Percentiles rank a stretch among this genome's conserved stretches.
phyloP scores from a whole-genome alignment of 2,329 filamentous ascomycete species.

The Alternaria triticimaculans region DNA sequence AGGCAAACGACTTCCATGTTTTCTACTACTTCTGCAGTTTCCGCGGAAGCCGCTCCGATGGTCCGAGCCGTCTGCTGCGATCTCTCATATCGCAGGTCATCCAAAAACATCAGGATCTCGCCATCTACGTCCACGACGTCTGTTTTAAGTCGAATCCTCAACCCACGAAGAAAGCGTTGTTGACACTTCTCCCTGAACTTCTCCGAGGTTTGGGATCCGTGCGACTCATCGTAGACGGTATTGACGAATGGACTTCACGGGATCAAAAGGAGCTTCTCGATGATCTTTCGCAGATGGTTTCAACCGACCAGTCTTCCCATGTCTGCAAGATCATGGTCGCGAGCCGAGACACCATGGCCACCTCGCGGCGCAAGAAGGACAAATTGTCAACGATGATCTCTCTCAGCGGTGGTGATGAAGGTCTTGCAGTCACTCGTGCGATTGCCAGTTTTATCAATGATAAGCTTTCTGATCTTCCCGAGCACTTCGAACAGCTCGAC shows the following conservation, averaged over 20 bases:
- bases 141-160: neutral
- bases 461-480: neutral
- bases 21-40: neutral
- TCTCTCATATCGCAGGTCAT: neutral
- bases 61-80: neutral
- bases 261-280: neutral
- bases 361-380: neutral
- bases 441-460: neutral
- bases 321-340: neutral
- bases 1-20: rapidly evolving
- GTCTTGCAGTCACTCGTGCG: neutral
- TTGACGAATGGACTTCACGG: neutral
- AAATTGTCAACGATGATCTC: neutral
- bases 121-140: neutral
- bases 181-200: neutral
- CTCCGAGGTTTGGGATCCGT: neutral
- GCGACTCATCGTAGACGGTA: neutral
- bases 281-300: neutral
- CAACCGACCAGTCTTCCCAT: neutral
- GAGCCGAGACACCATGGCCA: neutral
- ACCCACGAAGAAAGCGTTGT: neutral
- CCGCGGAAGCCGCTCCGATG: neutral
- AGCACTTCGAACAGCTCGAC: neutral
- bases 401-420: neutral
- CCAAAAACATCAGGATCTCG: neutral